phyloP scores from a whole-genome alignment of 2,329 filamentous ascomycete genomes.

The Thielaviopsis euricoi region DNA sequence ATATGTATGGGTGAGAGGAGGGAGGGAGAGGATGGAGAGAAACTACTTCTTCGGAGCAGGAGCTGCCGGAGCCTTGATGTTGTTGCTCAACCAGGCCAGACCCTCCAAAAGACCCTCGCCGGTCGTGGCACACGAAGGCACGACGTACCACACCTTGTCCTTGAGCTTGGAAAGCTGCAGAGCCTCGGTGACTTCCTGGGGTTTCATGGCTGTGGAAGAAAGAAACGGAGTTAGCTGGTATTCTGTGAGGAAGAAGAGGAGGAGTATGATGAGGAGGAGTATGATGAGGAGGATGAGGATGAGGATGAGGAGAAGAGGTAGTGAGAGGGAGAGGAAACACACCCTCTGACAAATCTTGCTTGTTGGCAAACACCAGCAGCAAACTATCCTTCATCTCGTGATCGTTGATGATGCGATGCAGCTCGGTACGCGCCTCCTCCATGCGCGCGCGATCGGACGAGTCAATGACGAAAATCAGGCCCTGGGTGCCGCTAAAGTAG shows the following conservation, averaged over 20 bases:
- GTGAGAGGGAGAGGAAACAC: no score
- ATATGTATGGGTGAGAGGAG: no score
- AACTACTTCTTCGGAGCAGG: constrained; percentile 35
- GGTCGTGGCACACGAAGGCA: constrained; percentile 66
- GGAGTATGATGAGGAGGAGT: neutral
- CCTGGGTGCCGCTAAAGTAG: constrained; percentile 92
- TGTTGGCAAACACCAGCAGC: constrained; percentile 93
- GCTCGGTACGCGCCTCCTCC: constrained; percentile 80
- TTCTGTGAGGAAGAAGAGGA: neutral
- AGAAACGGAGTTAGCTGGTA: neutral
- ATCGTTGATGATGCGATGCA: constrained; percentile 95
- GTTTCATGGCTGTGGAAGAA: constrained; percentile 63
- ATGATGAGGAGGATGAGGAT: neutral
- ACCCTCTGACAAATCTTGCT: constrained; percentile 73
- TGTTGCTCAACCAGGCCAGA: constrained; percentile 69
- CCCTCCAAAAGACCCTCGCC: constrained; percentile 71
- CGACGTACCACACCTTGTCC: constrained; percentile 74
- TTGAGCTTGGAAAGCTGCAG: constrained; percentile 63
- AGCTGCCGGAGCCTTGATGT: constrained; percentile 50
- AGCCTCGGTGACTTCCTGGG: constrained; percentile 62
- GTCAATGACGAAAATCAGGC: constrained; percentile 96
- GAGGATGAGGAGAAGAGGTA: neutral
- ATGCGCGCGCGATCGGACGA: constrained; percentile 82
- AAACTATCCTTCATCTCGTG: constrained; percentile 94
- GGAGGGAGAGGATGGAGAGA: no score